These are phyloP conservation scores for Raphanus sativus DNA, from an alignment of 345 rosid species.

Conservation along the genomic window DNA sequence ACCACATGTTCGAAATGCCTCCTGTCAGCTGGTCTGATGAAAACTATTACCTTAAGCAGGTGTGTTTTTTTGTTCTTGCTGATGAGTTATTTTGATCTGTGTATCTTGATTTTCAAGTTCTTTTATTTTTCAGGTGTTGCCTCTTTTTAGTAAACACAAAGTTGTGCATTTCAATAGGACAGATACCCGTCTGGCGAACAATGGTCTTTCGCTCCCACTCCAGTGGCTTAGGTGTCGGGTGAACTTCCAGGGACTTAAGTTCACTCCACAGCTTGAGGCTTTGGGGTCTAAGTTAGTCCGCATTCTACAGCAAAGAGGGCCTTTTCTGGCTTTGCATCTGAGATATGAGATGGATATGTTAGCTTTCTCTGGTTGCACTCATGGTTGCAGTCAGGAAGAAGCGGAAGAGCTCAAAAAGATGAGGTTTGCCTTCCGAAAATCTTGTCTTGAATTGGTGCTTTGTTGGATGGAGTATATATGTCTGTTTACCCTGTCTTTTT, in stretches of 20 bases:
- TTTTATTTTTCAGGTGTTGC: constrained; percentile 70
- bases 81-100: background rate
- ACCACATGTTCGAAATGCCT: constrained; percentile 64
- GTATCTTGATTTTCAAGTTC: background rate
- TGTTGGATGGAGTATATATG: background rate
- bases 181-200: constrained; percentile 87
- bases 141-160: constrained; percentile 63
- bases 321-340: constrained; percentile 86
- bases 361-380: constrained; percentile 97
- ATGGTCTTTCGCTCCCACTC: constrained; percentile 64
- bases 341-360: constrained; percentile 99
- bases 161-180: constrained; percentile 90
- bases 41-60: constrained; percentile 87
- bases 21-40: constrained; percentile 99
- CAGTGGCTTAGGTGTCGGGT: constrained; percentile 91
- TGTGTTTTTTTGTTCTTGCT: constrained; percentile 16
- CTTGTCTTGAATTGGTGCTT: constrained; percentile 1
- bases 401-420: constrained; percentile 82
- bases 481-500: background rate
- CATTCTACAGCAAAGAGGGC: constrained; percentile 72
- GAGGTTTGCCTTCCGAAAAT: constrained; percentile 50
- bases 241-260: constrained; percentile 85
- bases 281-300: constrained; percentile 76
- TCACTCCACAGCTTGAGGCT: constrained; percentile 83
- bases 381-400: constrained; percentile 85